Evolutionary conservation across 768 basidiomycete species (phyloP).

Genomic region (Pisolithus albus): DNA sequence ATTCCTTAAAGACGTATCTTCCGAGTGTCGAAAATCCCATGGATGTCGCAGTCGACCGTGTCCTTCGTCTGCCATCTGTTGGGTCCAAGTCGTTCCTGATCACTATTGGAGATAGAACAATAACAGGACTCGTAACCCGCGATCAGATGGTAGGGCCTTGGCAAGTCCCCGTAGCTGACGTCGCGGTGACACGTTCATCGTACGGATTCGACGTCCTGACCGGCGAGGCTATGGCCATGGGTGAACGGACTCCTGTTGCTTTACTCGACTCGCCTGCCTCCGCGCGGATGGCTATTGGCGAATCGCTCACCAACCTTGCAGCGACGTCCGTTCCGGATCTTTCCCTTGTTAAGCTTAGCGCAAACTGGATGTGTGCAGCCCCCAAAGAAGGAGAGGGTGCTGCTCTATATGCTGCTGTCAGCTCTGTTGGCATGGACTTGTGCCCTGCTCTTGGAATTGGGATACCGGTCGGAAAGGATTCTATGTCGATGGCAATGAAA

Average conservation of each 20-base stretch:
- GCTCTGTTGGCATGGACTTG: slow-evolving; percentile 86
- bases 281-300: slow-evolving; percentile 93
- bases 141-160: slow-evolving; percentile 99
- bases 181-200: slow-evolving; percentile 90
- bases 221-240: slow-evolving; percentile 99
- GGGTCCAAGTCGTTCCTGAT: slow-evolving; percentile 97
- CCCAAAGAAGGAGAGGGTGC: slow-evolving; percentile 84
- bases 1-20: slow-evolving; percentile 60
- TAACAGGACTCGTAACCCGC: slow-evolving; percentile 89
- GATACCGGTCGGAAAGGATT: slow-evolving; percentile 98
- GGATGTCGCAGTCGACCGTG: slow-evolving; percentile 62
- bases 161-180: slow-evolving; percentile 97
- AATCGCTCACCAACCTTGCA: slow-evolving; percentile 85
- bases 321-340: slow-evolving; percentile 72
- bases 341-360: slow-evolving; percentile 83
- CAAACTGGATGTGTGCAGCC: slow-evolving; percentile 99
- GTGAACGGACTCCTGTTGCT: slow-evolving; percentile 91
- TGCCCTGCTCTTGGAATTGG: slow-evolving; percentile 91
- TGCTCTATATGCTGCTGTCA: slow-evolving; percentile 81
- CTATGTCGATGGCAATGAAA: slow-evolving; percentile 99
- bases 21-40: slow-evolving; percentile 46
- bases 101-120: slow-evolving; percentile 92
- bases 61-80: slow-evolving; percentile 87
- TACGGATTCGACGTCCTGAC: slow-evolving; percentile 81
- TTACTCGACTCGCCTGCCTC: slow-evolving; percentile 83